These are phyloP conservation scores for Trapa bicornis DNA, from an alignment of 345 rosid genomes.

Conservation along the genomic window DNA sequence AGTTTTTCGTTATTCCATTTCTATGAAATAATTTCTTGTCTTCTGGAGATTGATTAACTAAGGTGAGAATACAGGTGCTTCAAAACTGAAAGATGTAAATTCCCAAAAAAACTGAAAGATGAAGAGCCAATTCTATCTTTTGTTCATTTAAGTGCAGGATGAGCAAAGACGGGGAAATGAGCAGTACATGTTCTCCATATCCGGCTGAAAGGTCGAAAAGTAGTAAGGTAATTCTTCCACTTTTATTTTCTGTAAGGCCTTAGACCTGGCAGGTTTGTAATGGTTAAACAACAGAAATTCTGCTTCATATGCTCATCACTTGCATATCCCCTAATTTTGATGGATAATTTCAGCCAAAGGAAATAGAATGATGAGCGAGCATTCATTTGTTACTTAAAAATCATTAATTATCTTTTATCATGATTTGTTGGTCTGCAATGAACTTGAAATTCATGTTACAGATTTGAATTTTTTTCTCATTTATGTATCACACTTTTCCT, in stretches of 20 bases:
- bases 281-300: not conserved
- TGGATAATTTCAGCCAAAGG: not conserved
- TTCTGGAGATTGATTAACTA: not conserved
- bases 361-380: not conserved
- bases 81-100: not conserved
- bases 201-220: conserved; percentile 27
- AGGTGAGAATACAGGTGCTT: not conserved
- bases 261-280: not conserved
- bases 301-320: not conserved
- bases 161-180: conserved; percentile 31
- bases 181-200: conserved; percentile 17
- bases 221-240: conserved; percentile 31
- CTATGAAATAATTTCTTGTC: not conserved
- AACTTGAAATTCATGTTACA: not conserved
- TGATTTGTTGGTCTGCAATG: not conserved
- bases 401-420: not conserved
- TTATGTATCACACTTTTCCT: not conserved
- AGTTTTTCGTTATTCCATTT: no score
- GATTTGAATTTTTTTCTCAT: not conserved
- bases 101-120: not conserved
- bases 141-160: conserved; percentile 24
- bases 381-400: not conserved
- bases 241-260: not conserved
- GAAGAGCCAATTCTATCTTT: not conserved
- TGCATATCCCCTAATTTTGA: not conserved